A percentile compares a stretch with the other conserved stretches of the same genome.
Conservation (phyloP, 192 early-diverging fungal genomes). For the Gorgonomyces haynaldii region DNA sequence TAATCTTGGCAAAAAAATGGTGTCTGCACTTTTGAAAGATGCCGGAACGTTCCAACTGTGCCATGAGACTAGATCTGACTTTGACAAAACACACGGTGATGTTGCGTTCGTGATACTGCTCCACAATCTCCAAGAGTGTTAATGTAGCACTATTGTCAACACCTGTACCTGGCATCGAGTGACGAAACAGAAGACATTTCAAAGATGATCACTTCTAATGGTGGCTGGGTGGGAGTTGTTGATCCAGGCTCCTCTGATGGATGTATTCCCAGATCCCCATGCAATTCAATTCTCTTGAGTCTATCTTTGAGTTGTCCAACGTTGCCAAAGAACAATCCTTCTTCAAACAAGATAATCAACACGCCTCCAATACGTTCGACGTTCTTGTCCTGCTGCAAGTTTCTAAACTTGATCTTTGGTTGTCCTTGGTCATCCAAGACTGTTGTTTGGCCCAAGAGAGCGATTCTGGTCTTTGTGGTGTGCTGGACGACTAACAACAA, state of each 20-base stretch:
- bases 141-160: slow-evolving; percentile 51
- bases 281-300: slow-evolving; percentile 81
- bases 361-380: slow-evolving; percentile 72
- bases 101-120: slow-evolving; percentile 63
- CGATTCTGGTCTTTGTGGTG: slow-evolving; percentile 57
- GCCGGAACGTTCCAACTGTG: slow-evolving; percentile 62
- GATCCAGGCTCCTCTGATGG: slow-evolving; percentile 74
- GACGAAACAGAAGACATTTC: slow-evolving; percentile 79
- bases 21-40: slow-evolving; percentile 50
- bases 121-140: slow-evolving; percentile 82
- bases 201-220: slow-evolving; percentile 58
- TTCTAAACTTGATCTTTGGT: slow-evolving; percentile 54
- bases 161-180: slow-evolving; percentile 75
- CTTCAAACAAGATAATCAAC: slow-evolving; percentile 81
- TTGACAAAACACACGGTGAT: slow-evolving; percentile 91
- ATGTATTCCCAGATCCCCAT: slow-evolving; percentile 89
- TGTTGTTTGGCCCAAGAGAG: slow-evolving; percentile 26
- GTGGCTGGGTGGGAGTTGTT: background rate
- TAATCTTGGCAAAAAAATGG: slow-evolving; percentile 59
- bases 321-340: slow-evolving; percentile 95
- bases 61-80: slow-evolving; percentile 57
- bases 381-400: slow-evolving; percentile 24
- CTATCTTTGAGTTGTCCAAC: slow-evolving; percentile 92
- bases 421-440: slow-evolving; percentile 25
- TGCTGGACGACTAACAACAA: slow-evolving; percentile 86